These are phyloP conservation scores for Corymbia calophylla DNA, from an alignment of 441 rosid genomes.

Conservation along the genomic window DNA sequence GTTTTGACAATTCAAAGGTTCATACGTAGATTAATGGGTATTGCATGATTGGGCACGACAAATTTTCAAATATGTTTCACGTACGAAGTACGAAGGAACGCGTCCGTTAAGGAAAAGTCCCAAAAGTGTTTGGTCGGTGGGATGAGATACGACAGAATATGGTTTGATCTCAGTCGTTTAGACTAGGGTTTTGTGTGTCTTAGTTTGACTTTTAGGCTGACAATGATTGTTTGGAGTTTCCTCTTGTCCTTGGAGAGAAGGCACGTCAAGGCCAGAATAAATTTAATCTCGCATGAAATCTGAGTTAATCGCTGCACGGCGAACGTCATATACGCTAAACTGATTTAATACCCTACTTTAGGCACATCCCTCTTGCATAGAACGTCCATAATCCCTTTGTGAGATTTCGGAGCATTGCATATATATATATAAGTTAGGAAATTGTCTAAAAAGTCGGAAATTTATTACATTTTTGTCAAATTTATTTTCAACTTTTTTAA, in stretches of 20 bases:
- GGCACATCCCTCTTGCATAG: background rate
- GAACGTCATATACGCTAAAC: background rate
- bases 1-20: too few relatives aligned
- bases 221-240: background rate
- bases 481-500: accelerated
- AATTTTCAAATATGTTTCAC: background rate
- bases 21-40: background rate
- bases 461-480: too few relatives aligned
- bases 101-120: background rate
- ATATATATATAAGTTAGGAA: too few relatives aligned
- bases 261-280: background rate
- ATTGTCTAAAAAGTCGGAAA: background rate
- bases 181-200: background rate
- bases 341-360: background rate
- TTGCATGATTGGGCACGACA: background rate
- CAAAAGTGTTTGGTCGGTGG: background rate
- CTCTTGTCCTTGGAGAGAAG: background rate
- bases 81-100: background rate
- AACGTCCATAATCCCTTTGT: background rate
- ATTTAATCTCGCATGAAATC: background rate
- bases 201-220: background rate
- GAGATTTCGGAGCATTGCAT: background rate
- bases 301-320: background rate
- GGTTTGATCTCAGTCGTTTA: background rate
- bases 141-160: background rate